Base-by-base conservation (phyloP, 352 stramenopile genomes). In the Globisporangium canariense region DNA sequence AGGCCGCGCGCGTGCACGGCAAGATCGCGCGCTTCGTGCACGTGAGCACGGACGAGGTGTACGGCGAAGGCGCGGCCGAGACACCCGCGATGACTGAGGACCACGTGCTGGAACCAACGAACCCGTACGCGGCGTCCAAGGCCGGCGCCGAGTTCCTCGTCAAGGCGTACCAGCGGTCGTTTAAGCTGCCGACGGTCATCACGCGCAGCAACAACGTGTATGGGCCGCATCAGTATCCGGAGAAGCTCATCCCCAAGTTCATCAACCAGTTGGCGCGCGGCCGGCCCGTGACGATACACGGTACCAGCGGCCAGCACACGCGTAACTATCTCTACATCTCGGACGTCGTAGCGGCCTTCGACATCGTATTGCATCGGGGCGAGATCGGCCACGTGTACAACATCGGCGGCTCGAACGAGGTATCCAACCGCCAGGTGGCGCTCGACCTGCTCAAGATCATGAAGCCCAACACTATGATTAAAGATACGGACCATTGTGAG, bases 121-220 rank as follows among this genome's bases (percentile, higher is more conserved):
- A 99, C 67, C 97, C 97, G 16, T 99, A 99, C 72, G 96, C 97
- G 5, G 97, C 97, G 13, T 98, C 94, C 54, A 99, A 99, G 78
- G 97, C 97, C 2, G 97, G 93, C 45, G 97, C 97, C 2, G 97
- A 99, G 76, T 99, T 99, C 68, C 81, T 99, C 32, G 97, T 98
- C 63, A 99, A 99, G 76, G 88, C 81, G 34, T 97, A 94, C 62
- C 77, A 91, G 28, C 86, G 90, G 10, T 98, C 91, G 36, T 99
- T 99, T 83, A 88, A 96, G 16, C 75, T 99, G 28, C 96, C 96
- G 10, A 93, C 91, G 46, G 94, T 99, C 67, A 99, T 99, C 72
- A 99, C 97, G 40, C 87, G 97, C 60, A 98, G 96, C 60, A 99
- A 99, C 80, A 99, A 99, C 77, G 97, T 99, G 32, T 99, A 99